Base-by-base conservation (phyloP, 345 rosid species). In the Populus davidiana region DNA sequence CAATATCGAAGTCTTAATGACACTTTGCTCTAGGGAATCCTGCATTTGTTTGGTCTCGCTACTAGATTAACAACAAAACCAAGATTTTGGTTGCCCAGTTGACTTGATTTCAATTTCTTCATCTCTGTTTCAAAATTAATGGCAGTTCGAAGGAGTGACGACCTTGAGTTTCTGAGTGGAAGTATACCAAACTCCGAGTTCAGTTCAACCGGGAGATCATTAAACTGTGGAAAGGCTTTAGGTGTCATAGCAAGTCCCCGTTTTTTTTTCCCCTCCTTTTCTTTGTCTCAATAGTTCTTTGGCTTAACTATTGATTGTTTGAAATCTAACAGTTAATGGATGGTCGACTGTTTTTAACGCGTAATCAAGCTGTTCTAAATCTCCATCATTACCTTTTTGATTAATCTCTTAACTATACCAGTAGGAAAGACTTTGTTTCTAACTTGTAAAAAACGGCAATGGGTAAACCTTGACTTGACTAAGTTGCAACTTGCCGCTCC, bases 401-500 rank as follows among this genome's bases (percentile, higher is more conserved):
- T 63, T 72, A 64, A 41, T 64, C 69, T 13, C 8, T 29, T 74
- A 64, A 63, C 70, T 31, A 47, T 31, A 47, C 70, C 70, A 31
- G 27, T 43, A 63, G 23, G 61, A 63, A 43, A 56, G 49, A 36
- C 39, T n/a, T 20, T 23, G 50, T n/a, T 38, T 9, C 49, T n/a
- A 8, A 1, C 35, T 10, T 49, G 6, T 54, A 5, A 21, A 54
- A 7, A 2, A 20, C 16, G 47, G 12, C 31, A 54, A 23, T 20
- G 4, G 47, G 75, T 72, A 52, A 52, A 72, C 23, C 13, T 72
- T 72, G 75, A 72, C 47, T 72, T 72, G 33, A 72, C 75, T 35
- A 29, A n/a, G 14, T 25, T 59, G 21, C 33, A 18, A 7, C 17
- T 25, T 23, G 21, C 33, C 27, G 8, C 17, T 43, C 12, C 1